phyloP scores from a whole-genome alignment of 2,329 filamentous ascomycete genomes.

The Colletotrichum brevisporum region DNA sequence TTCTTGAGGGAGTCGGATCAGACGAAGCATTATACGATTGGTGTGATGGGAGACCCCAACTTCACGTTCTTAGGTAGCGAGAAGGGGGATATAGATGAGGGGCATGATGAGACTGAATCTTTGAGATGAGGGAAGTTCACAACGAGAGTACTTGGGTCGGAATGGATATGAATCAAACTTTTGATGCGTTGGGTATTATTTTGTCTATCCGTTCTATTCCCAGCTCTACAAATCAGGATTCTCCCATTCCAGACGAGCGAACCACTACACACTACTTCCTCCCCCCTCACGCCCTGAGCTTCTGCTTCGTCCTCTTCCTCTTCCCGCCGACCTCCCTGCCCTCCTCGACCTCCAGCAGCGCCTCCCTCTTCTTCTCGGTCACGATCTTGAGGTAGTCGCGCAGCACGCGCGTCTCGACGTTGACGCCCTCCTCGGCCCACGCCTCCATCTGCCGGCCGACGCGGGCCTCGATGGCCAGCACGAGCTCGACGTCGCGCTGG shows the following conservation, averaged over 20 bases:
- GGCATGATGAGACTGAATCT: too few relatives aligned
- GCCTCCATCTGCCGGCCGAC: conserved; percentile 85
- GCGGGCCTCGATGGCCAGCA: conserved; percentile 90
- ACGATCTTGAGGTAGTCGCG: conserved; percentile 90
- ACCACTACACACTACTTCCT: background rate
- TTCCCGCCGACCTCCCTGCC: conserved; percentile 93
- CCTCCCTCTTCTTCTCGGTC: conserved; percentile 95
- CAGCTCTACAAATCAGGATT: background rate
- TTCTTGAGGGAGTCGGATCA: too few relatives aligned
- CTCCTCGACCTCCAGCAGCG: conserved; percentile 91
- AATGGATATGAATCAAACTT: too few relatives aligned
- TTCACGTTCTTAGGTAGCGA: too few relatives aligned
- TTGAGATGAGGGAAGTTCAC: too few relatives aligned
- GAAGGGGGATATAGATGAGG: too few relatives aligned
- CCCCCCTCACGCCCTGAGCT: conserved; percentile 52
- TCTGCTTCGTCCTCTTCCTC: conserved; percentile 73
- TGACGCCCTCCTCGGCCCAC: conserved; percentile 93
- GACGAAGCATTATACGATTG: too few relatives aligned
- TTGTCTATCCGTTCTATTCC: conserved; percentile 24
- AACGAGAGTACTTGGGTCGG: too few relatives aligned
- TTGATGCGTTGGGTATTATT: conserved; percentile 26
- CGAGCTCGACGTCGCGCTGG: conserved; percentile 90
- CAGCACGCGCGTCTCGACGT: conserved; percentile 90
- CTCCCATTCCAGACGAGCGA: too few relatives aligned
- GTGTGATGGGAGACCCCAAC: too few relatives aligned